Evolutionary conservation across 352 stramenopile genomes (phyloP).

Genomic region (Pythium brachiatum): DNA sequence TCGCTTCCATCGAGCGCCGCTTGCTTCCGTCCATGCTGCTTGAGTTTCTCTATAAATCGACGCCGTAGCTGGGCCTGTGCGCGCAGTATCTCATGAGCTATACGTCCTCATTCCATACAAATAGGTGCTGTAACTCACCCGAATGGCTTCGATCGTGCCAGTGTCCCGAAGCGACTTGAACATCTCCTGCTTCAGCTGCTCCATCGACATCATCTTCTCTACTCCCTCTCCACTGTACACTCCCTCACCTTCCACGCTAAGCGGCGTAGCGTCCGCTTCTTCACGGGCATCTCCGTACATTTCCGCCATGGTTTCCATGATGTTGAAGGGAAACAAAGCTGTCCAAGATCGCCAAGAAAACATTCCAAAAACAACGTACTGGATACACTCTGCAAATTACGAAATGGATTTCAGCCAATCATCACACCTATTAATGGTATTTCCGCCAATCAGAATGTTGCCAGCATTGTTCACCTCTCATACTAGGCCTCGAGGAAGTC

Average conservation of each 20-base stretch:
- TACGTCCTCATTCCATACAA: background rate
- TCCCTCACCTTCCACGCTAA: background rate
- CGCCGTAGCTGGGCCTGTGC: constrained; percentile 62
- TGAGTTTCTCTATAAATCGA: constrained; percentile 69
- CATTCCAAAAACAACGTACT: constrained; percentile 11
- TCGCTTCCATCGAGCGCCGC: background rate
- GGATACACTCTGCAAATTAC: background rate
- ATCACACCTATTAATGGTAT: background rate
- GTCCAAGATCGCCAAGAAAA: constrained; percentile 16
- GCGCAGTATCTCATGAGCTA: background rate
- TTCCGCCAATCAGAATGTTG: background rate
- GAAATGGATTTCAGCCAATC: background rate
- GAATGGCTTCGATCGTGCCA: constrained; percentile 58
- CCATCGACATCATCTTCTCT: constrained; percentile 46
- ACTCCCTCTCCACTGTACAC: background rate
- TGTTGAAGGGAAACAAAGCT: constrained; percentile 4
- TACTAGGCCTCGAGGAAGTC: background rate
- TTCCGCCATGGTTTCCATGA: constrained; percentile 9
- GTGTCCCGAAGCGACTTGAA: constrained; percentile 66
- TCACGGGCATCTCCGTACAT: constrained; percentile 7
- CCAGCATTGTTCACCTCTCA: background rate
- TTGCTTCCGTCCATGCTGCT: constrained; percentile 31
- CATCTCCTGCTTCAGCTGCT: constrained; percentile 68
- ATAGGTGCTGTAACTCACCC: constrained; percentile 25
- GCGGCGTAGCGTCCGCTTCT: background rate